Conservation (phyloP, 106 monocot genomes). For the Dendrobium nobile region DNA sequence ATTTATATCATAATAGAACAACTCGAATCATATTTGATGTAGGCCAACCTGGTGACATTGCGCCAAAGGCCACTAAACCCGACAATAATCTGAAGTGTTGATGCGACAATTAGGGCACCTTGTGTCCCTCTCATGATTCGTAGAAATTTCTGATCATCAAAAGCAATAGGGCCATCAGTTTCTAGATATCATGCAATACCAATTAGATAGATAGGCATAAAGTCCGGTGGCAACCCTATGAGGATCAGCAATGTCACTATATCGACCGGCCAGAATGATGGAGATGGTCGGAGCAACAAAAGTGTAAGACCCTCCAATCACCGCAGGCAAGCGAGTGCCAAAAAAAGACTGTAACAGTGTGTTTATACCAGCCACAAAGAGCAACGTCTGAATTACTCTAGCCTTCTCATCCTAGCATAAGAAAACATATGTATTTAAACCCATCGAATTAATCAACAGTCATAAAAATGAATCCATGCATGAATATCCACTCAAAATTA, state of each 20-base stretch:
- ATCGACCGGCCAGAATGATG: slow-evolving; percentile 87
- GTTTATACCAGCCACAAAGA: slow-evolving; percentile 87
- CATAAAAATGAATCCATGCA: background rate
- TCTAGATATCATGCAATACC: background rate
- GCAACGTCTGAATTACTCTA: slow-evolving; percentile 80
- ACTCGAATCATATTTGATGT: background rate
- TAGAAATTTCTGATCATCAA: slow-evolving; percentile 59
- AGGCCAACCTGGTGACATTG: slow-evolving; percentile 77
- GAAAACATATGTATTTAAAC: background rate
- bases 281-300: slow-evolving; percentile 94
- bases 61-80: slow-evolving; percentile 99
- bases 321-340: slow-evolving; percentile 86
- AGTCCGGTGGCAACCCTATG: background rate
- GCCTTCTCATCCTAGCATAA: slow-evolving; percentile 82
- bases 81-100: slow-evolving; percentile 80
- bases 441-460: slow-evolving; percentile 8
- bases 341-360: slow-evolving; percentile 84
- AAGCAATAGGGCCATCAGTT: background rate
- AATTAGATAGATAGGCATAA: background rate
- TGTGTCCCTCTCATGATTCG: slow-evolving; percentile 95
- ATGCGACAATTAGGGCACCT: slow-evolving; percentile 93
- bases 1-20: background rate
- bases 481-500: too few relatives aligned
- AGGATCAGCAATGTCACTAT: slow-evolving; percentile 28
- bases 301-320: slow-evolving; percentile 95